A percentile compares a stretch with the other conserved stretches of the same genome.
These are phyloP conservation scores for Wallacemonas collosoma DNA, from an alignment of 208 protist genomes.

Conservation along the genomic window DNA sequence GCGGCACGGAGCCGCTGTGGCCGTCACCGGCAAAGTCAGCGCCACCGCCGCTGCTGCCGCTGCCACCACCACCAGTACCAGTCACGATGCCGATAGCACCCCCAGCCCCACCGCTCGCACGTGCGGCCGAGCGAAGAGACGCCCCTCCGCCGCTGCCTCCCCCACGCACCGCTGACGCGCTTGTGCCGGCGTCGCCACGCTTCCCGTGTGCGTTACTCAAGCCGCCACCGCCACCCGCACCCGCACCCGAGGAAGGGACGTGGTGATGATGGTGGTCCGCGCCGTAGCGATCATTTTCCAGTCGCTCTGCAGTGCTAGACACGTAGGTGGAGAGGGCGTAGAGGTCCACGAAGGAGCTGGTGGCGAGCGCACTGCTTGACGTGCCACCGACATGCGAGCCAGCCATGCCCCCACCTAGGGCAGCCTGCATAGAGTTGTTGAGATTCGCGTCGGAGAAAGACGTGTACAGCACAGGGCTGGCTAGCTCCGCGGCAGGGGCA, in stretches of 20 bases:
- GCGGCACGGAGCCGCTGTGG: not conserved
- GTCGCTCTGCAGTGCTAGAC: constrained; percentile 15
- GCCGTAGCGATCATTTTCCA: not conserved
- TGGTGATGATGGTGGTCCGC: constrained; percentile 6
- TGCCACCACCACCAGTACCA: constrained; percentile 7
- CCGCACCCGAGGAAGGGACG: not conserved
- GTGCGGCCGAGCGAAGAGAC: not conserved
- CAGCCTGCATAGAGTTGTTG: not conserved
- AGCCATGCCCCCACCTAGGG: not conserved
- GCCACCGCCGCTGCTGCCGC: not conserved
- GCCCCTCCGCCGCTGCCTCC: not conserved
- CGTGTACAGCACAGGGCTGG: constrained; percentile 10
- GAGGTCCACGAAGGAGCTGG: constrained; percentile 35
- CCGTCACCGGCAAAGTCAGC: not conserved
- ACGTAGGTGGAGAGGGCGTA: constrained; percentile 31
- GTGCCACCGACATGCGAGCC: constrained; percentile 14
- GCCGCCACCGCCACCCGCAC: not conserved
- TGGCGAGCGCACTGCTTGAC: constrained; percentile 20
- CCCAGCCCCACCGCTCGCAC: not conserved
- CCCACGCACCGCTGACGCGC: not conserved
- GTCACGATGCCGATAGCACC: not conserved
- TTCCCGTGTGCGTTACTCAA: not conserved
- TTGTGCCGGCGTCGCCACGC: not conserved
- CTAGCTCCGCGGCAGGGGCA: not conserved
- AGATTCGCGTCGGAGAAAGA: constrained; percentile 8